phyloP scores from a whole-genome alignment of 1,284 basidiomycete genomes.

The Sparassis latifolia region DNA sequence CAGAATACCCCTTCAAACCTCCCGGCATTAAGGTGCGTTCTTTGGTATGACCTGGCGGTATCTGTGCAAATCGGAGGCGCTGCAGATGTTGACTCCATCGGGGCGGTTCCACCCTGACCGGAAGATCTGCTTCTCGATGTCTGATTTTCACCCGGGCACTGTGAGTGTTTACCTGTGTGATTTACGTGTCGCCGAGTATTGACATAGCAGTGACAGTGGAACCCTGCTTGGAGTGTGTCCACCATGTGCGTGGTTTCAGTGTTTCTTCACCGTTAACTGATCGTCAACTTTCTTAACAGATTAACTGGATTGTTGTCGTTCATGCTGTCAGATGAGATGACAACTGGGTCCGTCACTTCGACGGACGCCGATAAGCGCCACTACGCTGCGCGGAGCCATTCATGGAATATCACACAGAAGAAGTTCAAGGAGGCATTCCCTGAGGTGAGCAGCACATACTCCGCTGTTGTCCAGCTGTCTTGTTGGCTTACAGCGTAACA shows the following conservation, averaged over 20 bases:
- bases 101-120: conserved; percentile 90
- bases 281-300: conserved; percentile 36
- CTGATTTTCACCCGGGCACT: conserved; percentile 86
- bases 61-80: conserved; percentile 7
- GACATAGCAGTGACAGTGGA: conserved; percentile 52
- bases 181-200: not conserved
- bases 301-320: conserved; percentile 93
- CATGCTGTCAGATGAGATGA: conserved; percentile 96
- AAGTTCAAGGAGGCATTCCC: conserved; percentile 84
- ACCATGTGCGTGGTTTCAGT: conserved; percentile 62
- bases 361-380: conserved; percentile 74
- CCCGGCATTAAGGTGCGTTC: conserved; percentile 86
- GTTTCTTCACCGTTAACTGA: not conserved
- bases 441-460: conserved; percentile 48
- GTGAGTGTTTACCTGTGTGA: conserved; percentile 41
- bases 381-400: conserved; percentile 77
- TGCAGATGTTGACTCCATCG: conserved; percentile 87
- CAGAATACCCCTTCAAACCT: conserved; percentile 92
- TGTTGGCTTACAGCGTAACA: not conserved
- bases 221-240: conserved; percentile 89
- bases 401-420: conserved; percentile 76
- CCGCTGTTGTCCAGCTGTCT: not conserved
- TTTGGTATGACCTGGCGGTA: conserved; percentile 1
- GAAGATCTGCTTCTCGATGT: conserved; percentile 97
- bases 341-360: conserved; percentile 84